These are phyloP conservation scores for Blastobotrys apis DNA, from an alignment of 1,139 yeast species.

Conservation along the genomic window DNA sequence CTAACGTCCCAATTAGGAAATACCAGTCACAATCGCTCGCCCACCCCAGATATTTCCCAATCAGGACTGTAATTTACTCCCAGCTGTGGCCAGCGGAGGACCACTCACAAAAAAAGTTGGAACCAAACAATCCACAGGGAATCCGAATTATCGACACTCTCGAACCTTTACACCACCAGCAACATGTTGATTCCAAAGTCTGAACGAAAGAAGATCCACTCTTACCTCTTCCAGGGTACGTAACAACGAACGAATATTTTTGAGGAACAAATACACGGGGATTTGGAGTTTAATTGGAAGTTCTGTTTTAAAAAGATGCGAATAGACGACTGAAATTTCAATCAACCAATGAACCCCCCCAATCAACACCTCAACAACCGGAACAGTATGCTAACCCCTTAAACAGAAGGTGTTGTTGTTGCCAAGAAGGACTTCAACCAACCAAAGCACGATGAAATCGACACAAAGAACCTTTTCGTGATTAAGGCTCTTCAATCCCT, in stretches of 20 bases:
- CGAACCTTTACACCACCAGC: too few species aligned
- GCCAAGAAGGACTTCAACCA: constrained; percentile 99
- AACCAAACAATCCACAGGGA: too few species aligned
- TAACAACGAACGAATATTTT: constrained; percentile 24
- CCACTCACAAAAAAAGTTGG: too few species aligned
- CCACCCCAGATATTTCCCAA: too few species aligned
- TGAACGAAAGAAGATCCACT: constrained; percentile 99
- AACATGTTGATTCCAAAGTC: constrained; percentile 99
- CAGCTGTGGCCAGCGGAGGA: too few species aligned
- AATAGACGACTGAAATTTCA: too few species aligned
- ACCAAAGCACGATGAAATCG: constrained; percentile 96
- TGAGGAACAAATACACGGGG: not conserved
- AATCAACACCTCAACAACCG: not conserved
- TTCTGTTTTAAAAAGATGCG: too few species aligned
- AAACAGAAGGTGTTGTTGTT: constrained; percentile 93
- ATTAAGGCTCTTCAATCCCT: constrained; percentile 99
- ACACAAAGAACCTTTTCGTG: constrained; percentile 95
- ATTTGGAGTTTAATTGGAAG: too few species aligned
- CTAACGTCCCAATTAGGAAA: too few species aligned
- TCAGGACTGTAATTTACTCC: too few species aligned
- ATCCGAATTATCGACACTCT: too few species aligned
- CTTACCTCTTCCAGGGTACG: constrained; percentile 97
- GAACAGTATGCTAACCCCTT: constrained; percentile 1
- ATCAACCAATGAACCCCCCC: not conserved
- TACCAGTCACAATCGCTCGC: too few species aligned